Conservation (phyloP, 225 moss, liverwort and hornwort genomes). For the Marchantia polymorpha region DNA sequence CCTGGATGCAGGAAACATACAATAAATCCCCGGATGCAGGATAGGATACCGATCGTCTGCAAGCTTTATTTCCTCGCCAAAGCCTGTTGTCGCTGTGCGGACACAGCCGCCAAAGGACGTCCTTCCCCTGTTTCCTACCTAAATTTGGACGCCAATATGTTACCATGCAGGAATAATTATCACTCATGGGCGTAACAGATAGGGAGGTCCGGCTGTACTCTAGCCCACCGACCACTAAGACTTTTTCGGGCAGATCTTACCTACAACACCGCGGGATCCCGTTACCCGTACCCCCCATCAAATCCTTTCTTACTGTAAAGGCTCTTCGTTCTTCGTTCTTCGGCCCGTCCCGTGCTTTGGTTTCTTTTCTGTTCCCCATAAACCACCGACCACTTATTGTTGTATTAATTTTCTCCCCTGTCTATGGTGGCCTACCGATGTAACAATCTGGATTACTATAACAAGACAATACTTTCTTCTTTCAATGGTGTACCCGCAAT, state of each 20-base stretch:
- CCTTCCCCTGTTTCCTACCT: background rate
- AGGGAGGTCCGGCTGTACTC: background rate
- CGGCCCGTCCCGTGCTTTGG: background rate
- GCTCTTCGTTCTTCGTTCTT: background rate
- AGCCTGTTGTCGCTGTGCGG: too few species aligned
- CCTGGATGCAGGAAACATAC: too few species aligned
- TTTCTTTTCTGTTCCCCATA: constrained; percentile 1
- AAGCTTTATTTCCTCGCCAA: too few species aligned
- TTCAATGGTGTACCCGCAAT: too few species aligned
- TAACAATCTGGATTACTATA: too few species aligned
- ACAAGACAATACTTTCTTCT: too few species aligned
- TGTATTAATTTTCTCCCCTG: too few species aligned
- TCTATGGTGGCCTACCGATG: too few species aligned
- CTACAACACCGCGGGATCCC: background rate
- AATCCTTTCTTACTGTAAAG: background rate
- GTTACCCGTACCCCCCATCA: background rate
- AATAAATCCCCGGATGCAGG: too few species aligned
- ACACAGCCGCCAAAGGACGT: background rate
- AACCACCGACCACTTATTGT: background rate
- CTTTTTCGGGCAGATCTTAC: background rate
- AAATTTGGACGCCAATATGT: background rate
- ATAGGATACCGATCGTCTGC: too few species aligned
- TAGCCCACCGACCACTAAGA: constrained; percentile 17
- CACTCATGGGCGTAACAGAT: background rate
- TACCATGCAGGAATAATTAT: constrained; percentile 3